Evolutionary conservation across 2,329 filamentous ascomycete species (phyloP).

Genomic region (Monilinia laxa): DNA sequence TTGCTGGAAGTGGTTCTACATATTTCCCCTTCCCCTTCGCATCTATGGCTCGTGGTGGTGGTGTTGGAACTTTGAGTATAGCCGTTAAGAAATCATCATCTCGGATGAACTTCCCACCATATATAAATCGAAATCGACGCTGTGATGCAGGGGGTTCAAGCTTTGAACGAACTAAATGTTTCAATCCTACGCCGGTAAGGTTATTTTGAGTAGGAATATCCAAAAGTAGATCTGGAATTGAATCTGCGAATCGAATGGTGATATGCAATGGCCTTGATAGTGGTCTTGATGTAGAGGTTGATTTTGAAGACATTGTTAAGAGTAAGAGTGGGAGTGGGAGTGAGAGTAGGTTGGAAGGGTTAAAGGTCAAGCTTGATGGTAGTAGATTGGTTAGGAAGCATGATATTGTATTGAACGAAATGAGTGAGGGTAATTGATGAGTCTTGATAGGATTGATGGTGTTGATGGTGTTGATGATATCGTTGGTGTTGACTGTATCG

Average conservation of each 20-base stretch:
- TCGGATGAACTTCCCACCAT: constrained; percentile 81
- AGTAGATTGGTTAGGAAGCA: background rate
- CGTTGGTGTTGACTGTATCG: no score
- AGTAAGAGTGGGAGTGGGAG: background rate
- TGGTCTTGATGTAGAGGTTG: background rate
- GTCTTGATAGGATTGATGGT: no score
- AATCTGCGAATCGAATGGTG: constrained; percentile 86
- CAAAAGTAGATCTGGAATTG: constrained; percentile 78
- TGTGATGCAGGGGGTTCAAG: constrained; percentile 62
- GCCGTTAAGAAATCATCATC: constrained; percentile 67
- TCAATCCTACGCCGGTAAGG: constrained; percentile 75
- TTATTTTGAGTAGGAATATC: constrained; percentile 66
- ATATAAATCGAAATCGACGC: constrained; percentile 81
- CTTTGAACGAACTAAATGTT: constrained; percentile 74
- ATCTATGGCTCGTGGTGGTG: constrained; percentile 45
- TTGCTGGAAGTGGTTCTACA: constrained; percentile 47
- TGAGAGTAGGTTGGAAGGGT: background rate
- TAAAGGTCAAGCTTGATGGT: background rate
- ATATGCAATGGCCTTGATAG: constrained; percentile 57
- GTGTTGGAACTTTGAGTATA: constrained; percentile 63
- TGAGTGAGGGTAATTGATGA: no score
- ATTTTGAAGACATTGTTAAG: constrained; percentile 16
- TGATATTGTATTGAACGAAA: background rate
- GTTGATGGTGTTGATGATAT: background rate
- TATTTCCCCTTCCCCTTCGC: constrained; percentile 67